Evolutionary conservation across 257 asterid genomes (phyloP).

Genomic region (Jasminum sambac): DNA sequence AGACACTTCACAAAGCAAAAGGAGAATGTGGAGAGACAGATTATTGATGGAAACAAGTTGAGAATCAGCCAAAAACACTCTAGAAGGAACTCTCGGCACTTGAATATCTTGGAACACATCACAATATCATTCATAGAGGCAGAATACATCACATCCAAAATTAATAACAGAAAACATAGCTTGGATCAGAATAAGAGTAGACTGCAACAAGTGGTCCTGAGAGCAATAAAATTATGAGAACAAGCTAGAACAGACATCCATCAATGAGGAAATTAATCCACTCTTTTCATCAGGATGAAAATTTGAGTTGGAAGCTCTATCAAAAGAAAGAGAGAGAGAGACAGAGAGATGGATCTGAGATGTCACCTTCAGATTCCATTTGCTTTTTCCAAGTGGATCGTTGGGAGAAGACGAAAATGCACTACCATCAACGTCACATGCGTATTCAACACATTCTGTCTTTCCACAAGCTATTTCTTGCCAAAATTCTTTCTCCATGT

Average conservation of each 20-base stretch:
- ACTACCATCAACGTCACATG: conserved; percentile 99
- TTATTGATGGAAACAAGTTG: neutral
- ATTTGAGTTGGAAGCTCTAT: conserved; percentile 3
- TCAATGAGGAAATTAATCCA: neutral
- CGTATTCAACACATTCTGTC: conserved; percentile 98
- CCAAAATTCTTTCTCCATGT: conserved; percentile 98
- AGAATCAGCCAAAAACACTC: neutral
- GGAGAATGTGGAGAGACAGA: neutral
- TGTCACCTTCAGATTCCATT: conserved; percentile 95
- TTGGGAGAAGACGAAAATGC: conserved; percentile 88
- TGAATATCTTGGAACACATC: neutral
- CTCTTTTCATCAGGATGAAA: conserved; percentile 5
- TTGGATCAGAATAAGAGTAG: conserved; percentile 7
- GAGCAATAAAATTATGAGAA: conserved; percentile 7
- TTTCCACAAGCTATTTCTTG: conserved; percentile 93
- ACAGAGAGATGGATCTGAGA: conserved; percentile 23
- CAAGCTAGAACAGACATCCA: conserved; percentile 9
- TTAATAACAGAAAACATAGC: neutral
- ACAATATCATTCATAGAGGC: neutral
- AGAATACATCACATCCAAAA: neutral
- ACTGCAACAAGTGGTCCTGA: neutral
- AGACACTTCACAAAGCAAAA: neutral
- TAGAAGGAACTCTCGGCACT: neutral
- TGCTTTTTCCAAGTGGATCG: conserved; percentile 88
- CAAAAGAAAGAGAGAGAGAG: conserved; percentile 11